Evolutionary conservation across 768 basidiomycete genomes (phyloP), one percentile per base, ranked within the genome.

Genomic region (Pisolithus tinctorius): DNA sequence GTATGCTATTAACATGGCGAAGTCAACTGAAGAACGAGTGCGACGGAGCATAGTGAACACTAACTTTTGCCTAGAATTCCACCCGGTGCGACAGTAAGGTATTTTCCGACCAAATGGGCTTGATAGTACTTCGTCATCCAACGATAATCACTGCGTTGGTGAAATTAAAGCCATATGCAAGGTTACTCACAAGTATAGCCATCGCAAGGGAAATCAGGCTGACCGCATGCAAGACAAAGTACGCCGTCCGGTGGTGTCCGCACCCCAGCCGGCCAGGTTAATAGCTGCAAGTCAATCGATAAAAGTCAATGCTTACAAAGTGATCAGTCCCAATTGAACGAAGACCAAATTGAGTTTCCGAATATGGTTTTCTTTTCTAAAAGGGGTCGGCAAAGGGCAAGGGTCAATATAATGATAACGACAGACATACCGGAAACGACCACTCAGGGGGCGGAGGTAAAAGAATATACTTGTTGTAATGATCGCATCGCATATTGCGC

Each of bases 391-490:
- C 27, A 30, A 29, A 14, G 38, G 4, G n/a, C 3, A 20, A 23
- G 0, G 6, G 8, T 27, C 1, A n/a, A 36, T 10, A 10, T 4
- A 17, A 36, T 3, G 11, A 13, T 43, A 26, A 43, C 34, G 14
- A 16, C 10, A 14, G 8, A 9, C 5, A 14, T 53, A 63, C 62
- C 61, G 52, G 26, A 17, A 30, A 29, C 39, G 11, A 9, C 43
- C 56, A 20, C 52, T 49, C 17, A 11, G 39, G 13, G 59, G 42
- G 16, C 48, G 56, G 26, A 63, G 45, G 27, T 60, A 60, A 45
- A 54, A 64, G 1, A 49, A 30, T n/a, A 63, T 34, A 10, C 58
- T 55, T 16, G 4, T 1, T 1, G 59, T 63, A 48, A 65, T 63
- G 37, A 50, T 6, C 11, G 43, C 45, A 48, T 62, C 61, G 17